phyloP scores from a whole-genome alignment of 768 basidiomycete genomes.

The Lactarius hengduanensis region DNA sequence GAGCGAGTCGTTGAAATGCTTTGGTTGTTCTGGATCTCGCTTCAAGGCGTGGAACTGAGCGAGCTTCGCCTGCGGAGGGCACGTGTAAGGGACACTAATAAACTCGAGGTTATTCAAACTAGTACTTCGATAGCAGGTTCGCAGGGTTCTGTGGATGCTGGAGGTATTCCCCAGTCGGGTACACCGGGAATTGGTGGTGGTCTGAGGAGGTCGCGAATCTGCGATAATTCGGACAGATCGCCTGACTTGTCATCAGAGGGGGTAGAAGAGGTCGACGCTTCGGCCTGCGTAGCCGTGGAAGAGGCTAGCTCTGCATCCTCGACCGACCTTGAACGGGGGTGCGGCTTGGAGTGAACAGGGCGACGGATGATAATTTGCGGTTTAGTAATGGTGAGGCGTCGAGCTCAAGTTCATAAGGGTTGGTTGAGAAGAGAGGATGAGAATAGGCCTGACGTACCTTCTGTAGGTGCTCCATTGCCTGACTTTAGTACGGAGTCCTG shows the following conservation, averaged over 20 bases:
- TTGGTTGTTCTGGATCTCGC: slow-evolving; percentile 55
- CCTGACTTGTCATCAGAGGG: slow-evolving; percentile 15
- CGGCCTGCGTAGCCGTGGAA: slow-evolving; percentile 8
- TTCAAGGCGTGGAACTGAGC: slow-evolving; percentile 76
- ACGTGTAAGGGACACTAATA: neutral
- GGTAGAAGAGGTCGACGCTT: slow-evolving; percentile 14
- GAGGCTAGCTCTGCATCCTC: slow-evolving; percentile 16
- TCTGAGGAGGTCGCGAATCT: slow-evolving; percentile 53
- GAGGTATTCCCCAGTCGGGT: slow-evolving; percentile 77
- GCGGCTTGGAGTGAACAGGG: slow-evolving; percentile 25
- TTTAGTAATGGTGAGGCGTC: slow-evolving; percentile 21
- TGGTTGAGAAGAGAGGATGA: neutral
- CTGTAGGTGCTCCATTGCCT: slow-evolving; percentile 17
- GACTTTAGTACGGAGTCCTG: slow-evolving; percentile 29
- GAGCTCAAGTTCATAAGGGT: slow-evolving; percentile 5
- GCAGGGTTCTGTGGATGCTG: slow-evolving; percentile 50
- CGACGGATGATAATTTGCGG: slow-evolving; percentile 29
- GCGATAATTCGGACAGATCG: slow-evolving; percentile 43
- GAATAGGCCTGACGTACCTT: slow-evolving; percentile 13
- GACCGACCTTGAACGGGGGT: slow-evolving; percentile 22
- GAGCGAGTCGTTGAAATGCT: slow-evolving; percentile 94
- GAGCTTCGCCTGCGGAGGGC: slow-evolving; percentile 64
- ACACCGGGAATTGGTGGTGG: slow-evolving; percentile 66
- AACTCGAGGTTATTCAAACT: neutral
- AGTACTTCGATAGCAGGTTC: slow-evolving; percentile 64